Conservation (phyloP, 2,329 filamentous ascomycete genomes). For the Ilyonectria sp. region DNA sequence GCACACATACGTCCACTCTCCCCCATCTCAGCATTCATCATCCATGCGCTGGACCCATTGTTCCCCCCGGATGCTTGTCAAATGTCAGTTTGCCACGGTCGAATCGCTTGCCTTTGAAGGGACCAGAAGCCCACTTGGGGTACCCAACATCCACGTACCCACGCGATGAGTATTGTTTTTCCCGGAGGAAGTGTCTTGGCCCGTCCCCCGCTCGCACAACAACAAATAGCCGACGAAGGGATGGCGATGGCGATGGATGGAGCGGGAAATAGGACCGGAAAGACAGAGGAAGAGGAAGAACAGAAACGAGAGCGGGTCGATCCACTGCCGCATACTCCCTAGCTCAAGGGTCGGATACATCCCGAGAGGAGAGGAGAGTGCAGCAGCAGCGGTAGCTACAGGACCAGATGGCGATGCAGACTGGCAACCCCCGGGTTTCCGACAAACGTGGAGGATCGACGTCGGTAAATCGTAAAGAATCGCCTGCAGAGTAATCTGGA, state of each 20-base stretch:
- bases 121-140: background rate
- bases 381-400: background rate
- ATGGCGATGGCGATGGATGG: background rate
- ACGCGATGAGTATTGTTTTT: background rate
- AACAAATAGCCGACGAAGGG: background rate
- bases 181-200: background rate
- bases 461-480: slow-evolving; percentile 13
- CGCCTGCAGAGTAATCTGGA: background rate
- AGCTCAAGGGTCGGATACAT: background rate
- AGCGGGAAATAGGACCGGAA: background rate
- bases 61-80: background rate
- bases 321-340: slow-evolving; percentile 1
- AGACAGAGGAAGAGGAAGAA: background rate
- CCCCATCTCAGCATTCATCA: slow-evolving; percentile 10
- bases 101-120: background rate
- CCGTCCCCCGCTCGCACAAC: background rate
- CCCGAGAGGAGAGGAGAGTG: slow-evolving; percentile 7
- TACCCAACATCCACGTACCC: background rate
- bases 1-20: slow-evolving; percentile 8
- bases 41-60: background rate
- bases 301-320: background rate
- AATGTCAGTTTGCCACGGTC: background rate
- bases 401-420: background rate
- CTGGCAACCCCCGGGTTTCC: background rate
- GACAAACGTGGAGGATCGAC: slow-evolving; percentile 23